These are phyloP conservation scores for Cocos nucifera DNA, from an alignment of 176 grass and related monocot genomes.

Conservation along the genomic window DNA sequence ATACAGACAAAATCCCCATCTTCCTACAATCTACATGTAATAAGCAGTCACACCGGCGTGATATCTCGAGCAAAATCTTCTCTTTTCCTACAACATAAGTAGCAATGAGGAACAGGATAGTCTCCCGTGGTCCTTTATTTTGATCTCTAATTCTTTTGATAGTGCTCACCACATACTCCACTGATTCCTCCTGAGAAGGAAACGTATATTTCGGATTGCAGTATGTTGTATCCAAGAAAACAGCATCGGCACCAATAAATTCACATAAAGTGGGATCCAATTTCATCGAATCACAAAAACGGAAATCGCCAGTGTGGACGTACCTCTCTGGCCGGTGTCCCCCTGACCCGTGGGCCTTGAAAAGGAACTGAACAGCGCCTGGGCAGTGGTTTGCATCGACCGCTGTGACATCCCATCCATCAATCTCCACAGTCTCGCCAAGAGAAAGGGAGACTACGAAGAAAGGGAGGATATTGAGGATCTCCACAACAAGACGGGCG, in stretches of 20 bases:
- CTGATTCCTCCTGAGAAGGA: conserved; percentile 62
- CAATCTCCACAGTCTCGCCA: conserved; percentile 33
- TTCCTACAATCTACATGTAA: conserved; percentile 82
- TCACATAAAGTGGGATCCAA: conserved; percentile 44
- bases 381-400: conserved; percentile 95
- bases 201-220: conserved; percentile 86
- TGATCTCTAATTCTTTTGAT: conserved; percentile 50
- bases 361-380: conserved; percentile 82
- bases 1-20: conserved; percentile 54
- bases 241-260: conserved; percentile 56
- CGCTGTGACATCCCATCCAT: conserved; percentile 46
- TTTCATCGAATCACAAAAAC: conserved; percentile 56
- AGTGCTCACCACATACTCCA: conserved; percentile 53
- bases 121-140: conserved; percentile 30
- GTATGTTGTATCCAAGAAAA: conserved; percentile 88
- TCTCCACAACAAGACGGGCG: conserved; percentile 45
- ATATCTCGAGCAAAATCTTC: conserved; percentile 88
- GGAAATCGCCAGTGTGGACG: conserved; percentile 78
- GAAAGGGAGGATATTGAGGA: conserved; percentile 47
- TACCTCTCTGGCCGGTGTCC: conserved; percentile 33
- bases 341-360: conserved; percentile 21
- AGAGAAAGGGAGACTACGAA: conserved; percentile 47
- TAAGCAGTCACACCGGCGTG: conserved; percentile 39
- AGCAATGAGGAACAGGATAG: conserved; percentile 54
- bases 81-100: conserved; percentile 89